Base-by-base conservation (phyloP, 768 basidiomycete genomes). In the Boletus pseudopeckii region DNA sequence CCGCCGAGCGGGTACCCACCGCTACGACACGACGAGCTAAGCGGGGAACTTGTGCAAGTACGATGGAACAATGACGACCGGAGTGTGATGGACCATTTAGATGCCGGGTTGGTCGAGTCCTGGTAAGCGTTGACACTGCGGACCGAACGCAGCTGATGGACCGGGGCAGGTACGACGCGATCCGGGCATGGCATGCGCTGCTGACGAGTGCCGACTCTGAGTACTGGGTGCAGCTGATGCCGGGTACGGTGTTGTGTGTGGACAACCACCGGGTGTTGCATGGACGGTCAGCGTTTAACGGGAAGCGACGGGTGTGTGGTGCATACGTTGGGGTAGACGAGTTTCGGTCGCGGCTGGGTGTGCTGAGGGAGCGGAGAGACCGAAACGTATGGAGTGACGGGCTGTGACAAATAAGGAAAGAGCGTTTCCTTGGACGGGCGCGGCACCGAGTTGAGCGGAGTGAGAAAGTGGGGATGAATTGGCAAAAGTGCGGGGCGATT, bases 51-150 rank as follows among this genome's bases (percentile, higher is more conserved):
- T 0, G 70, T 76, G 5, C 87, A 91, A 55, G 86, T 98, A 33
- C 73, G 95, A 49, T 98, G 94, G 91, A 98, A 98, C 64, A 95
- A 92, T 56, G 89, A 94, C 59, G 95, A 98, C 68, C 76, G 96
- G 48, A 94, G 91, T 53, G 87, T 86, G 3, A 80, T 98, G 75
- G 80, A 75, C 55, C 74, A 78, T 56, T 58, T 92, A 57, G 72
- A 75, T 15, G 73, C 84, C 0, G 75, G 77, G 8, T 63, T 81
- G 55, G 83, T 98, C 10, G 88, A 90, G 62, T 75, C 79, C 50
- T 98, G 93, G 92, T 86, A 59, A 38, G 52, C 13, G 17, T 47
- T 7, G 45, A 2, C 13, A 15, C 44, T 18, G 13, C 22, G 18
- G 17, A 43, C n/a, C 28, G 41, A 28, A 11, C 28, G 20, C 17